phyloP scores from a whole-genome alignment of 441 rosid species.

The Pelargonium australe region DNA sequence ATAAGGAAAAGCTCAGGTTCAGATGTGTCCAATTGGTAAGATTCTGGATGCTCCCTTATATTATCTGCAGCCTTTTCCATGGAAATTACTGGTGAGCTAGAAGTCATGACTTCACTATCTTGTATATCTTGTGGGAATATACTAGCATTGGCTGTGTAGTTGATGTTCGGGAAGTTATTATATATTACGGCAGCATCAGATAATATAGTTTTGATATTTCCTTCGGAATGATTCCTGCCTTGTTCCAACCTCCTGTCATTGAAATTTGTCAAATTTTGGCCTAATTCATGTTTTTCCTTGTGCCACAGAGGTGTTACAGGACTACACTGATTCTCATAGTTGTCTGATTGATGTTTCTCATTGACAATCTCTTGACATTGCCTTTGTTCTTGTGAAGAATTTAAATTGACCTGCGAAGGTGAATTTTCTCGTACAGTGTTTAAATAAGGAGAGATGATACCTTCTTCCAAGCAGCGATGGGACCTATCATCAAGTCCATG shows the following conservation, averaged over 20 bases:
- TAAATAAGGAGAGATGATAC: constrained; percentile 23
- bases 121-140: constrained; percentile 27
- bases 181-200: constrained; percentile 12
- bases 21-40: constrained; percentile 25
- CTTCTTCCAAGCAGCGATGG: constrained; percentile 29
- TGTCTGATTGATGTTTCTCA: constrained; percentile 21
- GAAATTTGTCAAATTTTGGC: constrained; percentile 24
- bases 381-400: constrained; percentile 26
- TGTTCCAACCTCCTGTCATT: constrained; percentile 26
- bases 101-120: constrained; percentile 31
- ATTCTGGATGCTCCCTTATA: constrained; percentile 22
- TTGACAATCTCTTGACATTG: constrained; percentile 32
- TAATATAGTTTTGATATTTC: constrained; percentile 17
- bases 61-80: constrained; percentile 25
- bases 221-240: constrained; percentile 26
- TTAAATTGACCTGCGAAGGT: constrained; percentile 34
- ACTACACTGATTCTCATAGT: constrained; percentile 24
- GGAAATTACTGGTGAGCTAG: constrained; percentile 24
- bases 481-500: constrained; percentile 39
- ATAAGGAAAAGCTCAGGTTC: constrained; percentile 24
- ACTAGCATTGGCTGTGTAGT: constrained; percentile 23
- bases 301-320: constrained; percentile 15
- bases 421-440: constrained; percentile 34
- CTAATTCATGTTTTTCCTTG: constrained; percentile 22
- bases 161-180: constrained; percentile 22